These are phyloP conservation scores for Hypoxylon sp. DNA, from an alignment of 2,329 filamentous ascomycete genomes.

Conservation along the genomic window DNA sequence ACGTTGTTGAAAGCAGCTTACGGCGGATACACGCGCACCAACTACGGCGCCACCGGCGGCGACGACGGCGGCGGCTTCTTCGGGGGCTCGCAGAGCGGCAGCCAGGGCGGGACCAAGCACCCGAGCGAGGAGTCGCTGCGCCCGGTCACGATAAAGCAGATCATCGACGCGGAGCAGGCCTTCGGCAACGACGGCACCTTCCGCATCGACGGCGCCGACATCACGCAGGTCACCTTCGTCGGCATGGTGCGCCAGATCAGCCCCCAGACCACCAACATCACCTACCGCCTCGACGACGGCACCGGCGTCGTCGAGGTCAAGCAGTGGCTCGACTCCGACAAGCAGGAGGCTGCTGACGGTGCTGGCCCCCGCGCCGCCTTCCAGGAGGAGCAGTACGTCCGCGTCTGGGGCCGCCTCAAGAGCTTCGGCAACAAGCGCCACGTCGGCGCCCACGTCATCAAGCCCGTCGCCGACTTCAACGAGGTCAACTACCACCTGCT, in stretches of 20 bases:
- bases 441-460: slow-evolving; percentile 83
- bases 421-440: slow-evolving; percentile 86
- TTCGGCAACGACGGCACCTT: slow-evolving; percentile 77
- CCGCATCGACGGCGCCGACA: slow-evolving; percentile 81
- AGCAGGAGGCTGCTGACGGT: too few relatives aligned
- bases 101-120: slow-evolving; percentile 60
- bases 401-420: slow-evolving; percentile 87
- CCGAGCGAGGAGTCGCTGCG: slow-evolving; percentile 88
- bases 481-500: slow-evolving; percentile 94
- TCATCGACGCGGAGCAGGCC: slow-evolving; percentile 83
- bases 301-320: slow-evolving; percentile 93
- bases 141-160: slow-evolving; percentile 95
- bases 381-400: slow-evolving; percentile 81
- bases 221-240: slow-evolving; percentile 85
- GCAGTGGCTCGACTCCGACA: slow-evolving; percentile 81
- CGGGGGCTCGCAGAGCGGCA: slow-evolving; percentile 70
- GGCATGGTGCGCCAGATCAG: slow-evolving; percentile 91
- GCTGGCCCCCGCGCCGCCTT: slow-evolving; percentile 71
- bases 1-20: slow-evolving; percentile 62
- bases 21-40: slow-evolving; percentile 61
- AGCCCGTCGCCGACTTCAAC: slow-evolving; percentile 85
- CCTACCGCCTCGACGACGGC: slow-evolving; percentile 94
- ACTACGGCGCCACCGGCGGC: slow-evolving; percentile 67
- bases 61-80: slow-evolving; percentile 73
- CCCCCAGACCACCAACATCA: slow-evolving; percentile 89